These are phyloP conservation scores for Colletotrichum cuscutae DNA, from an alignment of 2,329 filamentous ascomycete species.

Conservation along the genomic window DNA sequence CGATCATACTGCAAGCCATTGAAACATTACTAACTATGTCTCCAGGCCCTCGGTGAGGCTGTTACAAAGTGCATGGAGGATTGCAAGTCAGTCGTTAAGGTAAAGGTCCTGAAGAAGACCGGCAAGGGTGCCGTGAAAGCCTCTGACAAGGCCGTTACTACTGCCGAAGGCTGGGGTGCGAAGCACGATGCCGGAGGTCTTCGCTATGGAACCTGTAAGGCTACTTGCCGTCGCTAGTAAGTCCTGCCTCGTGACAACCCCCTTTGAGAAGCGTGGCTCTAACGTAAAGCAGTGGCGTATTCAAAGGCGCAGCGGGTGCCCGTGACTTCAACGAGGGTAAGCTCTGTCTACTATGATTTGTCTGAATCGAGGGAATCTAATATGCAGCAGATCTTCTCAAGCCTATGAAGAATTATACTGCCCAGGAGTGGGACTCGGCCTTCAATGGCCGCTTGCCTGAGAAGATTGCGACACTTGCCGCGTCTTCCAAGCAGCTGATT, in stretches of 20 bases:
- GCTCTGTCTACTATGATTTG: not conserved
- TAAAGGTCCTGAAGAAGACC: not conserved
- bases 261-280: not conserved
- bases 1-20: not conserved
- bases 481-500: not conserved
- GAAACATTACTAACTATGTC: not conserved
- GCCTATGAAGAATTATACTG: constrained; percentile 36
- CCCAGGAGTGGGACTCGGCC: constrained; percentile 38
- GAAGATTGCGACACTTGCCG: not conserved
- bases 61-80: not conserved
- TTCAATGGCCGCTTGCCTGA: constrained; percentile 39
- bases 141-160: constrained; percentile 16
- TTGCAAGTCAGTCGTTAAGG: not conserved
- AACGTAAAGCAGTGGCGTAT: not conserved
- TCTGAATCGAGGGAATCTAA: not conserved
- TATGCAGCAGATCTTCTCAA: constrained; percentile 37
- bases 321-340: constrained; percentile 25
- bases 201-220: constrained; percentile 39
- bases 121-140: not conserved
- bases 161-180: constrained; percentile 45
- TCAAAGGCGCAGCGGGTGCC: constrained; percentile 9
- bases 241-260: constrained; percentile 31
- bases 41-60: not conserved
- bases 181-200: constrained; percentile 29
- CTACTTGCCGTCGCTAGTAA: constrained; percentile 59